Base-by-base conservation (phyloP, 192 early-diverging fungal species). In the Coemansia pectinata region DNA sequence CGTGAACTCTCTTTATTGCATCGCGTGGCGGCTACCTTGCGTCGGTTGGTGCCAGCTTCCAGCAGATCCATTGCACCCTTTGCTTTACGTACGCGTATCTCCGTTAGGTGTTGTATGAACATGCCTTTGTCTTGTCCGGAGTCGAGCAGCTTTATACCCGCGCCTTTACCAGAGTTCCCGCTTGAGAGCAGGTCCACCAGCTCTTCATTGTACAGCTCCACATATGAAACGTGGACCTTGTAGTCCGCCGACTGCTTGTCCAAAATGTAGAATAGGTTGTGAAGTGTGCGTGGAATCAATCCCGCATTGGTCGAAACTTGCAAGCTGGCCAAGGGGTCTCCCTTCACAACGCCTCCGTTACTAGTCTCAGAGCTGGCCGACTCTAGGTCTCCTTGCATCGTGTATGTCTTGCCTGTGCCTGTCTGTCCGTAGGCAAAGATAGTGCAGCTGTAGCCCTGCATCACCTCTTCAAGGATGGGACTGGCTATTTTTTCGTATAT, bases 131-230 rank as follows among this genome's bases (percentile, higher is more conserved):
- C n/a, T n/a, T n/a, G n/a, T n/a, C n/a, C n/a, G n/a, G n/a, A n/a
- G n/a, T n/a, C n/a, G n/a, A n/a, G n/a, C n/a, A n/a, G n/a, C n/a
- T n/a, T n/a, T n/a, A n/a, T n/a, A n/a, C n/a, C n/a, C n/a, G n/a
- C n/a, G 62, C 95, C 70, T 14, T 61, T 23, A 5, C 36, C 59
- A 11, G 9, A 5, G 34, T 23, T 15, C 19, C 21, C 59, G 12
- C 38, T 61, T 5, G 59, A 61, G 1, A 99, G 70, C 17, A 99
- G 79, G 78, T 99, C 97, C n/a, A 90, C 87, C 36, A 97, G 77
- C 53, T 97, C 92, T 77, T 99, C 96, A 71, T 99, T 99, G 83
- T 98, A 99, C 11, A 99, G 77, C 79, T 99, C 97, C 14, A 96
- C 73, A 62, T 89, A 94, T 42, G 96, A 96, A 11, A 99, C 88